Conservation (phyloP, 768 basidiomycete species). For the Naganishia antarctica region DNA sequence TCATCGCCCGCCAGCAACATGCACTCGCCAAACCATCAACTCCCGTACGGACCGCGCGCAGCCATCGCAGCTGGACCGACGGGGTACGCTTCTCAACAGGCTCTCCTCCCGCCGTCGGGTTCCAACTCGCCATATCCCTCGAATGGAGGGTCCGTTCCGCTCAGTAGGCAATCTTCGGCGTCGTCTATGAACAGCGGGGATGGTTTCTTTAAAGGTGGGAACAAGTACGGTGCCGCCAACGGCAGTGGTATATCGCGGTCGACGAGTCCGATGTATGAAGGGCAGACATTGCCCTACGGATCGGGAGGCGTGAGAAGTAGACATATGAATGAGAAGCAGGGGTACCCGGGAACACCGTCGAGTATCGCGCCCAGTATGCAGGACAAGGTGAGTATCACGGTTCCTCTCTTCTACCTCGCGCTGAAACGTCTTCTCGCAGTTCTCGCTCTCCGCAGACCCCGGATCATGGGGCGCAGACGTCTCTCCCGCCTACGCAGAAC, state of each 20-base stretch:
- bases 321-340: background rate
- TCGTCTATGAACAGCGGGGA: background rate
- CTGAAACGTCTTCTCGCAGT: too few relatives aligned
- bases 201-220: background rate
- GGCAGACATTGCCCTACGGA: too few relatives aligned
- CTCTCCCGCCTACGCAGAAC: slow-evolving; percentile 58
- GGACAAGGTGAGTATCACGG: too few relatives aligned
- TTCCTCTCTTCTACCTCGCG: too few relatives aligned
- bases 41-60: background rate
- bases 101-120: background rate
- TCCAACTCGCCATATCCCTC: background rate
- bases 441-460: slow-evolving; percentile 25
- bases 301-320: background rate
- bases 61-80: background rate
- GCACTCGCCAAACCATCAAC: background rate
- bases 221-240: background rate
- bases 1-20: background rate
- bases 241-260: background rate
- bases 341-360: background rate
- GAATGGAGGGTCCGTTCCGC: background rate
- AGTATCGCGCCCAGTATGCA: background rate
- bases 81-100: background rate
- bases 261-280: background rate
- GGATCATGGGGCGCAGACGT: slow-evolving; percentile 27
- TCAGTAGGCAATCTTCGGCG: background rate